Evolutionary conservation across 306 rosid species (phyloP), one percentile per base, ranked within the genome.

Genomic region (Potentilla sterilis): DNA sequence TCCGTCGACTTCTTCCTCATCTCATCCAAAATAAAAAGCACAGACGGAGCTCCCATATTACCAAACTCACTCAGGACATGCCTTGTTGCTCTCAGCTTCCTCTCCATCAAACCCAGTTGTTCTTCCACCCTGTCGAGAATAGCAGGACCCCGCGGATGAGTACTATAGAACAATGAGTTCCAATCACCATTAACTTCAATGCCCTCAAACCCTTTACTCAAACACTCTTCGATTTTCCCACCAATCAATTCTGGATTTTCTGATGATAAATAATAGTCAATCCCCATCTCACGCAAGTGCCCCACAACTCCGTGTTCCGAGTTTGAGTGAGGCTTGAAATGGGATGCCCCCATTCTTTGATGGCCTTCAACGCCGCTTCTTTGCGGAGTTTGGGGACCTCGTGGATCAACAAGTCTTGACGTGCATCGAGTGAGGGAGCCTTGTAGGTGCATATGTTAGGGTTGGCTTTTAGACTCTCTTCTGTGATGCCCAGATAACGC

Each of bases 371-470:
- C 18, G 90, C 83, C 5, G 87, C 89, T 18, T 83, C 70, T 70
- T 79, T 78, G 0, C 89, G 86, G 1, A 86, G 83, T 61, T 81
- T 87, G 4, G 88, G 86, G 0, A 82, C 76, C 69, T 80, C 83
- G 13, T 1, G 24, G 6, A 75, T 78, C 61, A 84, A 35, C 12
- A 84, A 71, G 72, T 82, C 84, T 64, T 84, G 86, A 3, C 86
- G 74, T 21, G 67, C 76, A 7, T 84, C 49, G 0, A 84, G 66
- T 4, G 86, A 87, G 12, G 90, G 51, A 16, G 75, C 85, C 0
- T 52, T 5, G 1, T 79, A 77, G 14, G 52, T 3, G 22, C 74
- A 18, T 34, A 87, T 71, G 64, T 64, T 84, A 1, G 90, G 85
- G 35, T 87, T 82, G 37, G 85, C 78, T 55, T 72, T 37, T 0